These are phyloP conservation scores for Mortierella hygrophila DNA, from an alignment of 192 early-diverging fungal genomes.

Conservation along the genomic window DNA sequence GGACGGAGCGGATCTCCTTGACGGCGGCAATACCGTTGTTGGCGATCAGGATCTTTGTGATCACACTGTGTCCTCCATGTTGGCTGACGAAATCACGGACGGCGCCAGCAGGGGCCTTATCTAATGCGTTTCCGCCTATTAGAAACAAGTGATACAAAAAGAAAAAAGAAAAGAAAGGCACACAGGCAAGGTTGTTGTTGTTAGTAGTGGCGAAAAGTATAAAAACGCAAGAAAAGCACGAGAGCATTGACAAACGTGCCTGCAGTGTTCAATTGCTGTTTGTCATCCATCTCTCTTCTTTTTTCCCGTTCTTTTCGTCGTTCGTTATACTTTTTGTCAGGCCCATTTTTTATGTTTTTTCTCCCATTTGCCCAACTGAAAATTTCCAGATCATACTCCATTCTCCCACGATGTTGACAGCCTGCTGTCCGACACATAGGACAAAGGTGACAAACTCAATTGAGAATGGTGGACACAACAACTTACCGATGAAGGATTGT, in stretches of 20 bases:
- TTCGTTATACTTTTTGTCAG: too few relatives aligned
- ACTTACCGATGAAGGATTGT: slow-evolving; percentile 52
- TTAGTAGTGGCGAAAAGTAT: background rate
- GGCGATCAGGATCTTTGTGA: slow-evolving; percentile 96
- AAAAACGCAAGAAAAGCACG: background rate
- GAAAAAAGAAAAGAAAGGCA: background rate
- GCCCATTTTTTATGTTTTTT: too few relatives aligned
- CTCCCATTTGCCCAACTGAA: background rate
- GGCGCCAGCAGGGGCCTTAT: slow-evolving; percentile 70
- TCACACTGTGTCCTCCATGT: slow-evolving; percentile 86
- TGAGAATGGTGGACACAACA: background rate
- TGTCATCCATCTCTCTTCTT: background rate
- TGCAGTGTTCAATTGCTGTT: background rate
- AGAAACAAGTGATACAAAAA: background rate
- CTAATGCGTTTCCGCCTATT: slow-evolving; percentile 79
- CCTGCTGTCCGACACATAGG: background rate
- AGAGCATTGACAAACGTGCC: background rate
- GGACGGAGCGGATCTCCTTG: slow-evolving; percentile 97
- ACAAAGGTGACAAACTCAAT: background rate
- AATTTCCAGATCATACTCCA: background rate
- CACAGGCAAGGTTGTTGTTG: background rate
- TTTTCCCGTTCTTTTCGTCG: background rate
- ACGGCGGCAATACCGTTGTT: slow-evolving; percentile 99
- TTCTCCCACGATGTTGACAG: background rate
- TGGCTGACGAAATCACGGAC: slow-evolving; percentile 84